Base-by-base conservation (phyloP, 371 early-diverging fungal species). In the Rhizopus delemar region DNA sequence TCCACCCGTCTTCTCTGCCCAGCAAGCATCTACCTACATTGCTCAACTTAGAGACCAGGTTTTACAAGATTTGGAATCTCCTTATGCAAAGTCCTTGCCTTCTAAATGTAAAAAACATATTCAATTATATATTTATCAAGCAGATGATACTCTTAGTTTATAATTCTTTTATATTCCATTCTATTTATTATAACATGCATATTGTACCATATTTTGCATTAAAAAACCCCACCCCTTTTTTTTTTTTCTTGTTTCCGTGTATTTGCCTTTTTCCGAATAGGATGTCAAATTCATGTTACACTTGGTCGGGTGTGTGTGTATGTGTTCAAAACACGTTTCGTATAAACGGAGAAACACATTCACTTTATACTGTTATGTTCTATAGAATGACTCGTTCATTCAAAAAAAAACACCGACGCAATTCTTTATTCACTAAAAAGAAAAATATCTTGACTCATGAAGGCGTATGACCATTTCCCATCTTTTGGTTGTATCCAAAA, bases 131-230 rank as follows among this genome's bases (percentile, higher is more conserved):
- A 62, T 69, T 22, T 60, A 55, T 29, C 65, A 65, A 52, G 69
- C 69, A 41, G 57, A 69, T 50, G 69, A 69, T 52, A 56, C 65
- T 33, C 62, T 69, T 22, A 61, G 65, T 49, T 56, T 68, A 43
- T 68, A 68, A 60, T 28, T 13, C 22, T 49, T 13, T 33, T 43
- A 34, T 34, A 32, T n/a, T 43, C 13, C n/a, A 43, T 43, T n/a
- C 43, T 13, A n/a, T 13, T 43, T 13, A 43, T 22, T 22, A 22
- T 22, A 22, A 22, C 22, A 22, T 22, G 22, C 13, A 35, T 46
- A 41, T 28, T 39, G 11, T 38, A 36, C 4, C 16, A 52, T 15
- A 52, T 15, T 16, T 4, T 15, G 4, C 32, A 32, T 22, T 22
- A 22, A 22, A 22, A 22, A 22, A 22, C 51, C 51, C 35, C 33